phyloP scores from a whole-genome alignment of 306 rosid genomes.

The Purshia tridentata region DNA sequence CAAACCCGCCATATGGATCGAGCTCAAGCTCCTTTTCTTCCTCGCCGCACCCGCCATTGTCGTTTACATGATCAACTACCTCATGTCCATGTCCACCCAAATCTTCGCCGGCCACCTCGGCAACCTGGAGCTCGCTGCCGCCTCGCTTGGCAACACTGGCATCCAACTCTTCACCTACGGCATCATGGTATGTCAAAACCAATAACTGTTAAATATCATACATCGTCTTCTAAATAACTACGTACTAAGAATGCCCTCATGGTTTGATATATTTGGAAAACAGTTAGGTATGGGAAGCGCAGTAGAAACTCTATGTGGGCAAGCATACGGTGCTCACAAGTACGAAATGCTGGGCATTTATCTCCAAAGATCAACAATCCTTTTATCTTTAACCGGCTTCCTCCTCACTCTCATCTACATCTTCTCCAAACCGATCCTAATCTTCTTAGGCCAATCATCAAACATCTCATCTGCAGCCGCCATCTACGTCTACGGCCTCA shows the following conservation, averaged over 20 bases:
- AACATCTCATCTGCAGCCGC: conserved; percentile 56
- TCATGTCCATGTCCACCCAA: conserved; percentile 74
- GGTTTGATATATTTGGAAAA: background rate
- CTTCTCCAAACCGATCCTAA: conserved; percentile 42
- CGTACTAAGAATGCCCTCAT: no score
- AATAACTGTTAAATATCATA: no score
- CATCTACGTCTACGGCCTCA: conserved; percentile 57
- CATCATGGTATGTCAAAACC: conserved; percentile 45
- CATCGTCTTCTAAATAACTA: no score
- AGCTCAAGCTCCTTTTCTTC: conserved; percentile 45
- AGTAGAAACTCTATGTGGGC: conserved; percentile 85
- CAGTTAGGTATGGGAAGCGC: conserved; percentile 96
- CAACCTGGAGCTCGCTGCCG: conserved; percentile 66
- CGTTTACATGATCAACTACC: conserved; percentile 52
- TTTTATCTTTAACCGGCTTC: conserved; percentile 31
- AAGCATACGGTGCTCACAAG: conserved; percentile 68
- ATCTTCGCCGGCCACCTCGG: conserved; percentile 75
- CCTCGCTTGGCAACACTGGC: conserved; percentile 70
- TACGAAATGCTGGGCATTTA: conserved; percentile 62
- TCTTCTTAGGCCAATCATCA: conserved; percentile 51
- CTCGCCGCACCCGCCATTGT: conserved; percentile 59
- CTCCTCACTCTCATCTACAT: conserved; percentile 35
- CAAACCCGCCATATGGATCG: conserved; percentile 47
- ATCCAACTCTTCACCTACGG: conserved; percentile 71
- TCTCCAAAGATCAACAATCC: conserved; percentile 62